Evolutionary conservation across 2,329 filamentous ascomycete genomes (phyloP).

Genomic region (Fusarium virguliforme): DNA sequence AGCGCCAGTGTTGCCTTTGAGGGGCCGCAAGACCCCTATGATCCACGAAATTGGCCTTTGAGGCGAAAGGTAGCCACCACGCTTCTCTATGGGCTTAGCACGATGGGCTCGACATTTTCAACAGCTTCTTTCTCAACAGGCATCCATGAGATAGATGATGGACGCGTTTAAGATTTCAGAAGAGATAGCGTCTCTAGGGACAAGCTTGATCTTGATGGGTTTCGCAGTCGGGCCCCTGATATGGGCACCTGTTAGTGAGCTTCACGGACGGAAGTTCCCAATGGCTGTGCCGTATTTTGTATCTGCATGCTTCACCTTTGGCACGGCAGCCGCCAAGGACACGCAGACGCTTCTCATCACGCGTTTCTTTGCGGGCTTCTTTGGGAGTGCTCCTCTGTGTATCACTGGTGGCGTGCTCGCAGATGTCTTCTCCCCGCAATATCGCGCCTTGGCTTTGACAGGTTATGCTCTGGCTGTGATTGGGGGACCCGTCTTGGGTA

Average conservation of each 20-base stretch:
- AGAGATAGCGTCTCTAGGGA: not conserved
- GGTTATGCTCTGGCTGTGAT: conserved; percentile 2
- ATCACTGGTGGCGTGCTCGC: not conserved
- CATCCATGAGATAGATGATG: not conserved
- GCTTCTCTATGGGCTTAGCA: not conserved
- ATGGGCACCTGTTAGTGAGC: not conserved
- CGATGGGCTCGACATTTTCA: not conserved
- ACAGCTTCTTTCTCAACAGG: conserved; percentile 1
- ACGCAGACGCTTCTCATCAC: not conserved
- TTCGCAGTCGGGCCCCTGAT: not conserved
- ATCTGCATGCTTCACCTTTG: not conserved
- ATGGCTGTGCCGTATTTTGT: conserved; percentile 11
- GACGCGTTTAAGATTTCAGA: not conserved
- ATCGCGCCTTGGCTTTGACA: not conserved
- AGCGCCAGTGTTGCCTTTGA: not conserved
- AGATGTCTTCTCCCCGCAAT: not conserved
- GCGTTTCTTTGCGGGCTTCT: conserved; percentile 5
- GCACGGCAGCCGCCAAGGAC: not conserved
- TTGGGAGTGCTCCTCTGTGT: not conserved
- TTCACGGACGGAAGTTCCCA: not conserved
- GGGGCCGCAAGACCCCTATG: not conserved
- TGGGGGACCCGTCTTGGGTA: not conserved
- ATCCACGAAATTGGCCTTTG: conserved; percentile 1
- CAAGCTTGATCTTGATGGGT: not conserved
- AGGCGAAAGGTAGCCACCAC: not conserved